Base-by-base conservation (phyloP, 1,284 basidiomycete species). In the Pholiota adiposa region DNA sequence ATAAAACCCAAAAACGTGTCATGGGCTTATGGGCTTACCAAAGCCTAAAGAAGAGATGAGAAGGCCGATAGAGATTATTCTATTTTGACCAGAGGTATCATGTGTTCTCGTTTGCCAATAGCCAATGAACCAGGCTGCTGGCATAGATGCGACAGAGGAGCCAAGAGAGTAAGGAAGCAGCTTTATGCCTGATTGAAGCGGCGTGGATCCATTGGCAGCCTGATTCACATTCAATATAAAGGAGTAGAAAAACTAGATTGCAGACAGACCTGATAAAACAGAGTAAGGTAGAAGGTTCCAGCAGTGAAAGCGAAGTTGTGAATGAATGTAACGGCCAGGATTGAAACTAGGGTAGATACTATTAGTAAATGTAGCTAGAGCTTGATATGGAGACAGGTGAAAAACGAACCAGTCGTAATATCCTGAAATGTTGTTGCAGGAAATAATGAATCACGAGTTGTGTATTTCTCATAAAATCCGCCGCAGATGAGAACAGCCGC, bases 151-250 rank as follows among this genome's bases (percentile, higher is more conserved):
- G 59, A 93, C 69, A 23, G 91, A 90, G 25, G 90, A 87, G 52
- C 91, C 91, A 49, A 93, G 82, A 50, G 92, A 90, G 74, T 92
- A 93, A 14, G 92, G 90, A 58, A 93, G 79, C 73, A 92, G 81
- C 66, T 84, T 82, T 29, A 91, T 71, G 9, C 90, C 92, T 63
- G 91, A 87, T 69, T 85, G 71, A 51, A 92, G 69, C 14, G 89
- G 89, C 16, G 82, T 83, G 19, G 82, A 81, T 9, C 85, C 84
- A 69, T 88, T 81, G 44, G 86, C 89, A 33, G 85, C 84, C 90
- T 92, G 52, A 29, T 40, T 55, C 34, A 14, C 31, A 14, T 48
- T 38, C 8, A 46, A 33, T 49, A 51, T 19, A 34, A 40, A 16
- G 34, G 51, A 55, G 43, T 31, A 63, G 29, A 48, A 48, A 62